Evolutionary conservation across 768 basidiomycete genomes (phyloP).

Genomic region (Tephrocybe sp.): DNA sequence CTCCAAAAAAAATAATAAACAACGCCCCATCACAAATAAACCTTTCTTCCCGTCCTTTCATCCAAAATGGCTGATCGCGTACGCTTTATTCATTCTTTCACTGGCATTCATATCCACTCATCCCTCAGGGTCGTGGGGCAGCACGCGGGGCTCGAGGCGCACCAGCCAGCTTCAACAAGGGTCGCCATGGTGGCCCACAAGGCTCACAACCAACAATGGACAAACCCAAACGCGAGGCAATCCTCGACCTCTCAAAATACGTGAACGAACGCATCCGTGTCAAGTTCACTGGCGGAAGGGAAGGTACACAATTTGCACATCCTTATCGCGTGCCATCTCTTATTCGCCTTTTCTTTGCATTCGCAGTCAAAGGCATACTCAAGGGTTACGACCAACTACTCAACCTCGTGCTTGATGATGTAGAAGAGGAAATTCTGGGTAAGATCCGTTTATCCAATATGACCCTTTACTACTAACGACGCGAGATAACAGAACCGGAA

Average conservation of each 20-base stretch:
- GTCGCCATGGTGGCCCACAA: constrained; percentile 48
- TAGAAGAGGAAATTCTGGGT: constrained; percentile 81
- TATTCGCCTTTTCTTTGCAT: constrained; percentile 1
- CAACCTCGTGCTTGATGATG: constrained; percentile 96
- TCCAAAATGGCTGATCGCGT: constrained; percentile 64
- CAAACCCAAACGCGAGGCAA: constrained; percentile 89
- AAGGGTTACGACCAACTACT: constrained; percentile 97
- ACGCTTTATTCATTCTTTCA: constrained; percentile 24
- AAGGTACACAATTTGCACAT: constrained; percentile 66
- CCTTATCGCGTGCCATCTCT: background rate
- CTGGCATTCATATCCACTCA: constrained; percentile 35
- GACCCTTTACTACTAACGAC: constrained; percentile 2
- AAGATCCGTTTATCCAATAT: constrained; percentile 21
- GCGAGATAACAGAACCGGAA: constrained; percentile 52
- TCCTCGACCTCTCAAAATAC: constrained; percentile 93
- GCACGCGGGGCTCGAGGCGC: constrained; percentile 44
- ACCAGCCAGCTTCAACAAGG: constrained; percentile 41
- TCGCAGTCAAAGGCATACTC: constrained; percentile 84
- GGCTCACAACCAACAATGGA: constrained; percentile 52
- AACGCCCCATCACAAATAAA: constrained; percentile 12
- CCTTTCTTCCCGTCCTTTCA: constrained; percentile 3
- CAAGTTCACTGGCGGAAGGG: constrained; percentile 96
- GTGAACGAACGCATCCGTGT: constrained; percentile 89
- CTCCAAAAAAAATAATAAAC: constrained; percentile 12
- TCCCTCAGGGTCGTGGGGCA: constrained; percentile 56